phyloP scores from a whole-genome alignment of 1,139 yeast genomes.

The Yamadazyma atmosphaerica region DNA sequence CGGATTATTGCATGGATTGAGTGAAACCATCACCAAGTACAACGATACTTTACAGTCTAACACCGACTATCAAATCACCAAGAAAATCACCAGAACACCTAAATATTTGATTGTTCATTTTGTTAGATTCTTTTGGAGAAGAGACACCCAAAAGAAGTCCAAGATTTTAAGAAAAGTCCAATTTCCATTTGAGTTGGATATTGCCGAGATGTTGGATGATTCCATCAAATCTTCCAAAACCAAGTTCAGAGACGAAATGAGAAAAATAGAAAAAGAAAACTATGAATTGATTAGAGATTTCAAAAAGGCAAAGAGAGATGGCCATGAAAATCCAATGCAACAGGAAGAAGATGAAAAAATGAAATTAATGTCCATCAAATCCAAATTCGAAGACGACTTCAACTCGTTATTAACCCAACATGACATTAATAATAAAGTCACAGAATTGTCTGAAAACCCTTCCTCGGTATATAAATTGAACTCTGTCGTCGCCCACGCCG shows the following conservation, averaged over 20 bases:
- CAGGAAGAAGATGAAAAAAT: constrained; percentile 50
- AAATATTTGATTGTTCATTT: constrained; percentile 87
- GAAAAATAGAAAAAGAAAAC: constrained; percentile 74
- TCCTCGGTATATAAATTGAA: constrained; percentile 81
- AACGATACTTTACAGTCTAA: constrained; percentile 69
- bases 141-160: constrained; percentile 86
- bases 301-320: constrained; percentile 61
- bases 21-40: constrained; percentile 75
- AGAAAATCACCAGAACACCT: constrained; percentile 78
- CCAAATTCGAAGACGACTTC: constrained; percentile 48
- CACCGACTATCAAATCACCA: constrained; percentile 67
- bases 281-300: constrained; percentile 73
- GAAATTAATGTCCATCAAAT: constrained; percentile 45
- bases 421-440: constrained; percentile 24
- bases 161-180: constrained; percentile 91
- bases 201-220: constrained; percentile 81
- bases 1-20: constrained; percentile 75
- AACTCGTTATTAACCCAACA: constrained; percentile 36
- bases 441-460: constrained; percentile 70
- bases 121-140: constrained; percentile 94
- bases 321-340: constrained; percentile 35
- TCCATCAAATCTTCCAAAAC: constrained; percentile 66
- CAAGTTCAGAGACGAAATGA: constrained; percentile 72
- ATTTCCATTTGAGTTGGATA: constrained; percentile 90
- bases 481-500: constrained; percentile 90